phyloP scores from a whole-genome alignment of 2,329 filamentous ascomycete species.

The Zymoseptoria tritici region DNA sequence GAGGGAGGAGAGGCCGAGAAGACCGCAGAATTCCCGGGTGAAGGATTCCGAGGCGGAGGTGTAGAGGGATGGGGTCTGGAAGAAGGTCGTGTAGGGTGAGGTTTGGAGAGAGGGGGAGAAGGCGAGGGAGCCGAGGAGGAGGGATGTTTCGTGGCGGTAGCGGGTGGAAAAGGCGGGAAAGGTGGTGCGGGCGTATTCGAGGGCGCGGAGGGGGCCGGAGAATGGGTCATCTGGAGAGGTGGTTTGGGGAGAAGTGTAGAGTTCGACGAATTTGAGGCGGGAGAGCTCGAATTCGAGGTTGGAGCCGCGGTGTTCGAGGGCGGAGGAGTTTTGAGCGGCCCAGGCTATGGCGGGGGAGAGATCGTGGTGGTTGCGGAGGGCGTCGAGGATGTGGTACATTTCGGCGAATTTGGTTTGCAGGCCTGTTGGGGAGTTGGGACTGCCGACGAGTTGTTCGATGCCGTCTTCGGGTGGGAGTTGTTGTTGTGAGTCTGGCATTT shows the following conservation, averaged over 20 bases:
- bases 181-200: slow-evolving; percentile 66
- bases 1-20: slow-evolving; percentile 82
- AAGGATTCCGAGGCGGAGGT: slow-evolving; percentile 80
- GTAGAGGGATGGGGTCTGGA: slow-evolving; percentile 69
- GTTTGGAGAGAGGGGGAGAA: slow-evolving; percentile 65
- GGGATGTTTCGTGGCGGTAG: slow-evolving; percentile 71
- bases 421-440: slow-evolving; percentile 26
- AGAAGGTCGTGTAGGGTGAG: slow-evolving; percentile 74
- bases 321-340: slow-evolving; percentile 63
- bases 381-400: slow-evolving; percentile 84
- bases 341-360: slow-evolving; percentile 79
- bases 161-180: slow-evolving; percentile 68
- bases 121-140: slow-evolving; percentile 72
- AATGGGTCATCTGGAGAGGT: slow-evolving; percentile 25
- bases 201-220: slow-evolving; percentile 56
- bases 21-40: slow-evolving; percentile 72
- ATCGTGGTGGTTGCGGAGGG: slow-evolving; percentile 64
- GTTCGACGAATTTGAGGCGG: slow-evolving; percentile 80
- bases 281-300: slow-evolving; percentile 93
- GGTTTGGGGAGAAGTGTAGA: slow-evolving; percentile 59
- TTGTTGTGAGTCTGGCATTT: slow-evolving; percentile 5
- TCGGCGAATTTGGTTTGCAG: slow-evolving; percentile 75
- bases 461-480: slow-evolving; percentile 2
- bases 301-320: slow-evolving; percentile 74
- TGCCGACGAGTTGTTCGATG: slow-evolving; percentile 10